phyloP scores from a whole-genome alignment of 169 alveolate genomes.

The Eimeria necatrix region DNA sequence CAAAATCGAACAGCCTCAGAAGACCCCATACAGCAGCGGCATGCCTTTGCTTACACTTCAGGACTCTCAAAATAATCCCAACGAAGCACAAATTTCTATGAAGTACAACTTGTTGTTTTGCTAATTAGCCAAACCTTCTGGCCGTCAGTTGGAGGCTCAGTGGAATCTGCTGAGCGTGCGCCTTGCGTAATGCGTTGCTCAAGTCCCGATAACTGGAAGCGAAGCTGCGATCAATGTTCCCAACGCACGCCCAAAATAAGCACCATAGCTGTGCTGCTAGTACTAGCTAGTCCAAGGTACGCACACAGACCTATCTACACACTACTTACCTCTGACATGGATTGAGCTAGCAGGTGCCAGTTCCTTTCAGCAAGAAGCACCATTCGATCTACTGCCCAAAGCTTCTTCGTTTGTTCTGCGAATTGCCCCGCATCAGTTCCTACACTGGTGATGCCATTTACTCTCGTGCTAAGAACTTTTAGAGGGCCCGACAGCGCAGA shows the following conservation, averaged over 20 bases:
- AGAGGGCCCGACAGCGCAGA: slow-evolving; percentile 67
- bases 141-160: slow-evolving; percentile 50
- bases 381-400: slow-evolving; percentile 66
- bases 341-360: slow-evolving; percentile 56
- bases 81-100: too few relatives aligned
- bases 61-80: too few relatives aligned
- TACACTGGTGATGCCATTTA: slow-evolving; percentile 5
- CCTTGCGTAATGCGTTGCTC: slow-evolving; percentile 59
- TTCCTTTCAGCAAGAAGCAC: slow-evolving; percentile 61
- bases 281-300: background rate
- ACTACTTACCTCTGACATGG: slow-evolving; percentile 56
- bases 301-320: background rate
- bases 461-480: slow-evolving; percentile 7
- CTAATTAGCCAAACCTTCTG: slow-evolving; percentile 5
- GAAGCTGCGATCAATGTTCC: slow-evolving; percentile 18
- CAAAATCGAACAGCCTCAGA: background rate
- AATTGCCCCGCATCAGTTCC: slow-evolving; percentile 58
- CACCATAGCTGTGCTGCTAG: too few relatives aligned
- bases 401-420: slow-evolving; percentile 39
- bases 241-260: background rate
- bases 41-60: too few relatives aligned
- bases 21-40: background rate
- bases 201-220: slow-evolving; percentile 54
- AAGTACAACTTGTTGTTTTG: too few relatives aligned
- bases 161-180: slow-evolving; percentile 6